Evolutionary conservation across 305 asterid genomes (phyloP).

Genomic region (Rubia balearica): DNA sequence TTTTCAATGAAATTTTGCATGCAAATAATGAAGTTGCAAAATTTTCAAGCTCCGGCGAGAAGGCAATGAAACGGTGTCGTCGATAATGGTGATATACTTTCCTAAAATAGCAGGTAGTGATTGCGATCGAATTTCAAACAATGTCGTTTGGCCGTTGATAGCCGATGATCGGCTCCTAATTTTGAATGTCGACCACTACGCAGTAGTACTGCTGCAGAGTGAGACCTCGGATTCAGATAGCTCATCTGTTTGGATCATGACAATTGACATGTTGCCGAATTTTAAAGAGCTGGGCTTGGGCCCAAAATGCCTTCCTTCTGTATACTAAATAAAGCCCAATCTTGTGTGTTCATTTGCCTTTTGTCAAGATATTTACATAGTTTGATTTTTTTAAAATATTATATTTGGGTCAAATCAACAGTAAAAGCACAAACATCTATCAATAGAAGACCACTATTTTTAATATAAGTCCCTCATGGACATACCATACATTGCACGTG

Average conservation of each 20-base stretch:
- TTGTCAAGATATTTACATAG: too few relatives aligned
- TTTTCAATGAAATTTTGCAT: too few relatives aligned
- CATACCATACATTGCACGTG: too few relatives aligned
- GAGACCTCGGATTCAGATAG: conserved; percentile 1
- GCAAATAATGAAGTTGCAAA: too few relatives aligned
- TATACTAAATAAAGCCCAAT: neutral
- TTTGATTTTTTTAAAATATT: too few relatives aligned
- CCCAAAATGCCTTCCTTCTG: neutral
- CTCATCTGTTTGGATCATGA: neutral
- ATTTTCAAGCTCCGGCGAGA: conserved; percentile 1
- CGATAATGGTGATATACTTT: neutral
- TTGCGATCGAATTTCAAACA: neutral
- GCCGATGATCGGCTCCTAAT: neutral
- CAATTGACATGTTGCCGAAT: neutral
- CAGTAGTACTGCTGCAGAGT: neutral
- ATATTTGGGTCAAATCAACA: too few relatives aligned
- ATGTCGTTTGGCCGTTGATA: neutral
- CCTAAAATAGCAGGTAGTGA: neutral
- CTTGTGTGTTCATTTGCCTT: neutral
- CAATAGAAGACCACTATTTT: too few relatives aligned
- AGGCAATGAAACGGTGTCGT: neutral
- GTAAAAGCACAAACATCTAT: too few relatives aligned
- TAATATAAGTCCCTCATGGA: too few relatives aligned
- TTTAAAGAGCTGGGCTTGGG: neutral
- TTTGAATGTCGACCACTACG: neutral